phyloP scores from a whole-genome alignment of 2,329 filamentous ascomycete genomes.

The Stemphylium vesicarium region DNA sequence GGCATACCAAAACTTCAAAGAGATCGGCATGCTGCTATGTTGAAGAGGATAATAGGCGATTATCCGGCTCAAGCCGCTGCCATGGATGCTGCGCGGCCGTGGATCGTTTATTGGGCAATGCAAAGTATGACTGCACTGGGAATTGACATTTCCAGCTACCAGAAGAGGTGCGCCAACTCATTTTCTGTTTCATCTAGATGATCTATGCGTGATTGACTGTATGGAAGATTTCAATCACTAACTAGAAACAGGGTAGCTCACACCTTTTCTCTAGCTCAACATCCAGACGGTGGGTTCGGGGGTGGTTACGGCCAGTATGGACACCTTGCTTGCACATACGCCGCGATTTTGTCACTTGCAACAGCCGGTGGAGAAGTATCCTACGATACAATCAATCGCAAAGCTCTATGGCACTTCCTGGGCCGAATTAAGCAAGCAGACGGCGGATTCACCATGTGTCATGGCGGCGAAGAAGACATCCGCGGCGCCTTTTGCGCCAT shows the following conservation, averaged over 20 bases:
- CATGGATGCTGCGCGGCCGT: slow-evolving; percentile 87
- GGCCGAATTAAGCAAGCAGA: slow-evolving; percentile 82
- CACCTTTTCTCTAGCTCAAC: slow-evolving; percentile 83
- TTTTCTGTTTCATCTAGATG: not conserved
- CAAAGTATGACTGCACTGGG: slow-evolving; percentile 77
- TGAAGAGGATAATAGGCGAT: slow-evolving; percentile 60
- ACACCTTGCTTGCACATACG: slow-evolving; percentile 90
- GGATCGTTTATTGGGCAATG: slow-evolving; percentile 93
- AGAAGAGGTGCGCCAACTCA: slow-evolving; percentile 62
- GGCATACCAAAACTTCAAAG: slow-evolving; percentile 79
- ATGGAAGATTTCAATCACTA: slow-evolving; percentile 7
- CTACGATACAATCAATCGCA: slow-evolving; percentile 78
- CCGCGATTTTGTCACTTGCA: slow-evolving; percentile 77
- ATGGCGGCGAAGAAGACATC: slow-evolving; percentile 90
- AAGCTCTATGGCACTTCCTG: slow-evolving; percentile 89
- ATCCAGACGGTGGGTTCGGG: slow-evolving; percentile 82
- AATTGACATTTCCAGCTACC: slow-evolving; percentile 71
- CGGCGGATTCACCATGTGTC: slow-evolving; percentile 87
- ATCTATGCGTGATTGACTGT: too few species aligned
- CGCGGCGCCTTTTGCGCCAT: slow-evolving; percentile 92
- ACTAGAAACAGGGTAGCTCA: slow-evolving; percentile 62
- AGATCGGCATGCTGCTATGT: slow-evolving; percentile 65
- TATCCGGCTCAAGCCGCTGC: slow-evolving; percentile 74
- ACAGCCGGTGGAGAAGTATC: slow-evolving; percentile 77
- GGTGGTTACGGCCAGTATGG: slow-evolving; percentile 91